Conservation (phyloP, 2,329 filamentous ascomycete species). For the Diaporthe eres region DNA sequence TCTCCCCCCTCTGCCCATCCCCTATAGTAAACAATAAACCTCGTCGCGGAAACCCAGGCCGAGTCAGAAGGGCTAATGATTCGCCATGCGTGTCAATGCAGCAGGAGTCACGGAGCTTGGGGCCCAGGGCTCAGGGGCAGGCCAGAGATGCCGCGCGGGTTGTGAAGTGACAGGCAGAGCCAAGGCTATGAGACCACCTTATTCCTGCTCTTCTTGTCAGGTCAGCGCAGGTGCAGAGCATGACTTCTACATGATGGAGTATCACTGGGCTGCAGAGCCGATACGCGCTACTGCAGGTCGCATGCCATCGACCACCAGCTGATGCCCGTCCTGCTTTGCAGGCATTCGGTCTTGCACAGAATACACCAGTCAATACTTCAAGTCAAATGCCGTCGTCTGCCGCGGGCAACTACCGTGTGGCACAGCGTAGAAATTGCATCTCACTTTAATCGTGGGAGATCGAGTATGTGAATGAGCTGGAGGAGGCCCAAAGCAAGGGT, state of each 20-base stretch:
- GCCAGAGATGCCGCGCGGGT: conserved; percentile 16
- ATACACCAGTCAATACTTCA: not conserved
- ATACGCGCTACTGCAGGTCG: conserved; percentile 23
- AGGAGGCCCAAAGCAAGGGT: conserved; percentile 39
- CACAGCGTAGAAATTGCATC: not conserved
- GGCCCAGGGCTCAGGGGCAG: not conserved
- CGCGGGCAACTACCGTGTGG: not conserved
- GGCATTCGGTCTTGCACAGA: not conserved
- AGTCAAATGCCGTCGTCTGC: conserved; percentile 8
- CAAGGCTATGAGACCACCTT: conserved; percentile 13
- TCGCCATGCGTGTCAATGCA: conserved; percentile 17
- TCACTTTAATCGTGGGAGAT: conserved; percentile 6
- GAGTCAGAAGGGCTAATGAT: conserved; percentile 5
- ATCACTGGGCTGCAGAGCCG: conserved; percentile 23
- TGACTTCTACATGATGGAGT: not conserved
- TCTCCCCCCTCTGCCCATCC: not conserved
- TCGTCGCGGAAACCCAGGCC: not conserved
- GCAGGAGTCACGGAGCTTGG: not conserved
- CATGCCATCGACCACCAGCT: conserved; percentile 1
- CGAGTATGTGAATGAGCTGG: conserved; percentile 6
- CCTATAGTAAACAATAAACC: not conserved
- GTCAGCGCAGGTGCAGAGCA: not conserved
- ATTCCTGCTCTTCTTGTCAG: not conserved
- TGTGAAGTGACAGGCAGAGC: not conserved
- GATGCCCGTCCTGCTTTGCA: not conserved